phyloP scores from a whole-genome alignment of 805 yeast species.

The Zygosaccharomyces pseudorouxii region DNA sequence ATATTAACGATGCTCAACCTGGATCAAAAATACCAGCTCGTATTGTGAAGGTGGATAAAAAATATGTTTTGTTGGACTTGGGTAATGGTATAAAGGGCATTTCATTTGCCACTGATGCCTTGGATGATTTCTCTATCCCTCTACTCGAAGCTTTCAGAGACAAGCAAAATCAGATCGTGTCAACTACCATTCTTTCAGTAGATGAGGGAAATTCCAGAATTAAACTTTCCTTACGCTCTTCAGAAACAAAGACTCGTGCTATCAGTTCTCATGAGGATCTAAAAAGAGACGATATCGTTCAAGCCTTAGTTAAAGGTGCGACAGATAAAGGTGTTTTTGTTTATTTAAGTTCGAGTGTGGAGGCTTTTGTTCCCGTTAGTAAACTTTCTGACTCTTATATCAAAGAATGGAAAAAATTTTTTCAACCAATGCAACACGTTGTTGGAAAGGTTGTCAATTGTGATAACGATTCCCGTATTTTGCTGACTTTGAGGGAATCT shows the following conservation, averaged over 20 bases:
- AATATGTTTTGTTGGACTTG: conserved; percentile 61
- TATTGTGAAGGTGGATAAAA: conserved; percentile 53
- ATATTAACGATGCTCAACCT: conserved; percentile 45
- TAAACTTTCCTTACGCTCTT: conserved; percentile 58
- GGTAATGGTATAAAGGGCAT: conserved; percentile 53
- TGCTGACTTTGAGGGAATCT: conserved; percentile 75
- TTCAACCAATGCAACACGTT: conserved; percentile 65
- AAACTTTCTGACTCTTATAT: conserved; percentile 77
- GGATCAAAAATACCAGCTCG: conserved; percentile 59
- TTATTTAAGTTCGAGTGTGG: conserved; percentile 61
- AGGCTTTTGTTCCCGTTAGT: conserved; percentile 74
- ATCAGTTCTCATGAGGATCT: conserved; percentile 51
- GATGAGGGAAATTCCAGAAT: conserved; percentile 45
- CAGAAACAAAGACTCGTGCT: conserved; percentile 45
- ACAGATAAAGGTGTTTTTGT: conserved; percentile 76
- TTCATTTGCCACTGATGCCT: conserved; percentile 71
- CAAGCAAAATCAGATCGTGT: conserved; percentile 45
- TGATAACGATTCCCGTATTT: conserved; percentile 57
- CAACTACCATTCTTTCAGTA: conserved; percentile 48
- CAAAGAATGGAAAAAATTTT: conserved; percentile 84
- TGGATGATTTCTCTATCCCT: conserved; percentile 57
- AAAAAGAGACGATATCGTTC: conserved; percentile 63
- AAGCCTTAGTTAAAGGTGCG: conserved; percentile 75
- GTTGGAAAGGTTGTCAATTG: conserved; percentile 66
- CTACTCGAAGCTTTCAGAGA: conserved; percentile 46